Conservation (phyloP, 106 monocot species). For the Chionographis japonica region DNA sequence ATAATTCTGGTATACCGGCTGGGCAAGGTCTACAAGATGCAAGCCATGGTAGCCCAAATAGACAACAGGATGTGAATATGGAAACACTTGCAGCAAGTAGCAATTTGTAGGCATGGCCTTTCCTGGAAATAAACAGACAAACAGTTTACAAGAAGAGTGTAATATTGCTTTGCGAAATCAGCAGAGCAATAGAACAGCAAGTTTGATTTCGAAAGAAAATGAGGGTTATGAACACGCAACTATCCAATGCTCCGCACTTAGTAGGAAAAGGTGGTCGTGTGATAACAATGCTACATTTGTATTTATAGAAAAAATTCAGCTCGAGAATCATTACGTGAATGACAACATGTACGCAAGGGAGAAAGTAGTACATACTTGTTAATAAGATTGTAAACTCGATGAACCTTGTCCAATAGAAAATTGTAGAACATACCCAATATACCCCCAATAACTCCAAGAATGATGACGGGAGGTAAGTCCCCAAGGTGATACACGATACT, state of each 20-base stretch:
- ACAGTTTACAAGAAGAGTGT: too few relatives aligned
- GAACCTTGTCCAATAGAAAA: conserved; percentile 31
- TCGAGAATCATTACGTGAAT: not conserved
- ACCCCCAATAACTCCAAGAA: conserved; percentile 43
- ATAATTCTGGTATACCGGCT: conserved; percentile 14
- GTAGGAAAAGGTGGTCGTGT: too few relatives aligned
- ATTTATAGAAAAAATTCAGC: not conserved
- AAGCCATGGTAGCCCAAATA: conserved; percentile 44
- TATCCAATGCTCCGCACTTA: too few relatives aligned
- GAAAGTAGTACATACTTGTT: conserved; percentile 22
- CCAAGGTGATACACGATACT: conserved; percentile 21
- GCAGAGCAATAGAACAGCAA: too few relatives aligned
- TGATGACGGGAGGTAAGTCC: conserved; percentile 34
- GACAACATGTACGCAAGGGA: not conserved
- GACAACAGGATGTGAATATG: conserved; percentile 39
- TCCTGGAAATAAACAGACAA: conserved; percentile 4
- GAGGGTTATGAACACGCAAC: too few relatives aligned
- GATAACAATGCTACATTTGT: too few relatives aligned
- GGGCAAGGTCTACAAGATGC: conserved; percentile 44
- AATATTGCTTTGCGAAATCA: too few relatives aligned
- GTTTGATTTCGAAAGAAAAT: not conserved
- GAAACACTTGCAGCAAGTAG: conserved; percentile 14
- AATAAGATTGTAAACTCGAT: conserved; percentile 25
- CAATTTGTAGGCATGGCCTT: conserved; percentile 5
- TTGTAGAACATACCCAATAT: conserved; percentile 39